Evolutionary conservation across 1,139 yeast species (phyloP), one percentile per base, ranked within the genome.

Genomic region (Scheffersomyces parashehatae): DNA sequence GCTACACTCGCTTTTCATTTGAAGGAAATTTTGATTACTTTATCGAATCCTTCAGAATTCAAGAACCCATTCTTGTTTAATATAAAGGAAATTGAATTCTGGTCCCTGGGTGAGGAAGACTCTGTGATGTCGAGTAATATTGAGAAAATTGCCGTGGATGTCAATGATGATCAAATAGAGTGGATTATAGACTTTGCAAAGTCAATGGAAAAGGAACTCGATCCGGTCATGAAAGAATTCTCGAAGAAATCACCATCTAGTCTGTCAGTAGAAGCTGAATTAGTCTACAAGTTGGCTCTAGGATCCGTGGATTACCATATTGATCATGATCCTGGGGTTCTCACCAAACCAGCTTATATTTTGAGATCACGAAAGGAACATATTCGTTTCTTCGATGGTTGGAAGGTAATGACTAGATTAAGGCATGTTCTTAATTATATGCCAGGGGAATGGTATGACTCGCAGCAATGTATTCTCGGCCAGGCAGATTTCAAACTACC

Each of bases 321-420:
- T 37, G 83, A 82, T 42, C 87, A 87, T 53, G 98, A 93, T 56
- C 95, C 98, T 0, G 83, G 88, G 6, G 97, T 89, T 10, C 76
- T 93, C 40, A 91, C 97, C 0, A 83, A 90, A 41, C 97, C 97
- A 0, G 87, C 97, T 0, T 84, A 85, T 53, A 80, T 89, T 35
- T 79, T 88, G 41, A 75, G 96, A 47, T 77, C 90, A 2, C 78
- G 84, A 2, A 73, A 75, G 34, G 78, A 82, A 13, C 98, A 91
- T 64, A 81, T 90, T 5, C 73, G 99, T 49, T 81, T 85, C 34
- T 81, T 83, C 50, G 89, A 89, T 54, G 82, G 95, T 53, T 93
- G 99, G 99, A 87, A 88, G 57, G 79, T 91, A 31, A 69, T 88
- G 37, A 81, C 89, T 5, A 74, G 96, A 33, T 67, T 91, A 37